These are phyloP conservation scores for Wickerhamiella domercqiae DNA, from an alignment of 805 yeast genomes.

Conservation along the genomic window DNA sequence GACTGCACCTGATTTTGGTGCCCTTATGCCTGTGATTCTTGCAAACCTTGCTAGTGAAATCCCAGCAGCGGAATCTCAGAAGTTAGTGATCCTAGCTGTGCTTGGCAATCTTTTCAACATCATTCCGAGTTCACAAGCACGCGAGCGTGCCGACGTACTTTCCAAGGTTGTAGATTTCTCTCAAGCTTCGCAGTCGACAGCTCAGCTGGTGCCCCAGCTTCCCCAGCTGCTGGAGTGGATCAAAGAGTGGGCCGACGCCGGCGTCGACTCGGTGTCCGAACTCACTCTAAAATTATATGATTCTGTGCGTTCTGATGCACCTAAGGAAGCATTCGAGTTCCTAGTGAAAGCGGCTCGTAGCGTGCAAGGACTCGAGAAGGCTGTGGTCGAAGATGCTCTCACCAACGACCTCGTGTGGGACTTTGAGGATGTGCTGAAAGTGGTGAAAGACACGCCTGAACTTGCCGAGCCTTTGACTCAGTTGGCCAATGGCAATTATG, in stretches of 20 bases:
- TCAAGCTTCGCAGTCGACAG: slow-evolving; percentile 21
- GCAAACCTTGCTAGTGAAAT: slow-evolving; percentile 18
- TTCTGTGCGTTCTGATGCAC: slow-evolving; percentile 9
- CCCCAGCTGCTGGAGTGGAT: slow-evolving; percentile 26
- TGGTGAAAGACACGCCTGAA: slow-evolving; percentile 20
- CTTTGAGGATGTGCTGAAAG: slow-evolving; percentile 13
- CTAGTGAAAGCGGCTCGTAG: slow-evolving; percentile 16
- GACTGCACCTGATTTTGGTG: slow-evolving; percentile 22
- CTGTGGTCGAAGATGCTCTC: slow-evolving; percentile 18
- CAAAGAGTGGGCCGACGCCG: slow-evolving; percentile 22
- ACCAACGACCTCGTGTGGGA: slow-evolving; percentile 11
- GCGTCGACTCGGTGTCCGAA: slow-evolving; percentile 17
- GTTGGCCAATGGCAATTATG: slow-evolving; percentile 22
- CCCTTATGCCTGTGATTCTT: slow-evolving; percentile 20
- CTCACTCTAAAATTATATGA: slow-evolving; percentile 19
- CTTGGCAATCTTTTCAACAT: slow-evolving; percentile 28
- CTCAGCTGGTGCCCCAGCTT: slow-evolving; percentile 26
- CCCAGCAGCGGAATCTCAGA: slow-evolving; percentile 17
- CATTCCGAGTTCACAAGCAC: slow-evolving; percentile 19
- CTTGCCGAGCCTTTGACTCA: slow-evolving; percentile 18
- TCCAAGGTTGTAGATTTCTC: slow-evolving; percentile 23
- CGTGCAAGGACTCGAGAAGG: slow-evolving; percentile 11
- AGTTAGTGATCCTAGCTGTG: slow-evolving; percentile 22
- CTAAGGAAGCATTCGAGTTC: slow-evolving; percentile 9
- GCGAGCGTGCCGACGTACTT: slow-evolving; percentile 22